Evolutionary conservation across 768 basidiomycete species (phyloP), one percentile per base, ranked within the genome.

Genomic region (Kockovaella imperatae): DNA sequence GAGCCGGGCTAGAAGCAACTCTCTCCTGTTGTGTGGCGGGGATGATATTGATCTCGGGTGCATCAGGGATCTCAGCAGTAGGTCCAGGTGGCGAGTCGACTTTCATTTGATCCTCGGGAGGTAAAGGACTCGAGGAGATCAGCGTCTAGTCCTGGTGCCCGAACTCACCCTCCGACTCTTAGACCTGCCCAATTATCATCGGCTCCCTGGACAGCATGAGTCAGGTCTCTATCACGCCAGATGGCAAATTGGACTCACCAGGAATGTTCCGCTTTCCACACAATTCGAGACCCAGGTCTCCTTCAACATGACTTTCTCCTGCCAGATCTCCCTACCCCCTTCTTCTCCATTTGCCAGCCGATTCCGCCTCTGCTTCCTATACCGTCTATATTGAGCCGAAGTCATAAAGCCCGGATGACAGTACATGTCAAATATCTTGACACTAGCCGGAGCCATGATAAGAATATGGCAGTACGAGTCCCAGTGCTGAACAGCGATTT

Each of bases 401-500:
- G n/a, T n/a, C n/a, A n/a, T n/a, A n/a, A n/a, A 42, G 20, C 25
- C 20, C 24, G 40, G 40, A 42, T 42, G 40, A 18, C 40, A 42
- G 24, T 42, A 42, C 24, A 26, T 42, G 40, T 42, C 40, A 26
- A 42, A 42, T 6, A 42, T 42, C 13, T 7, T 13, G 10, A 42
- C 25, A 18, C 21, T 23, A 6, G 23, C 11, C 14, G 40, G 40
- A 11, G 40, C 24, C 6, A 42, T 21, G 20, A 42, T 42, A 13
- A 42, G 11, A 10, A 42, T 6, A 25, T 23, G 40, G 10, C 23
- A 25, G 5, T 23, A 11, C 5, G 24, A 21, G 6, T 21, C 6
- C 40, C 40, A 42, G 24, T 42, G 40, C 13, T 24, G 13, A 6
- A 13, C 13, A 10, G 40, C 24, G 18, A 42, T 42, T 8, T 20